Percentiles rank a stretch among this genome's conserved stretches.
Evolutionary conservation across 345 rosid genomes (phyloP).

Genomic region (Firmiana major): DNA sequence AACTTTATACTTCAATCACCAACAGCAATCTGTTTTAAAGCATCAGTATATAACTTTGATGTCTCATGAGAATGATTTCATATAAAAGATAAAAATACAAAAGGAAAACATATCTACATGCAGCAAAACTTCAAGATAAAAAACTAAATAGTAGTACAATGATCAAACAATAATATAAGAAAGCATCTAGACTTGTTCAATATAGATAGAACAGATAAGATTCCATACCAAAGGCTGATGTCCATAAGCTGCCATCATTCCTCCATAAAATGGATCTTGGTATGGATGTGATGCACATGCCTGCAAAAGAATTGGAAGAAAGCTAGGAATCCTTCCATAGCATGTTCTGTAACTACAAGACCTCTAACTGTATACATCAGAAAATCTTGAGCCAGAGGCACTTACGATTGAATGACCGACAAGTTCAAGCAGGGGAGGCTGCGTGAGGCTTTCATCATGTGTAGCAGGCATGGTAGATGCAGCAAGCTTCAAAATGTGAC

Average conservation of each 20-base stretch:
- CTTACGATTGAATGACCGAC: slow-evolving; percentile 94
- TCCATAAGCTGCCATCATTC: slow-evolving; percentile 84
- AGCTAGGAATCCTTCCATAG: slow-evolving; percentile 21
- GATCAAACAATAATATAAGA: not conserved
- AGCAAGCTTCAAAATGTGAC: slow-evolving; percentile 34
- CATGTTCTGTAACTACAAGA: slow-evolving; percentile 11
- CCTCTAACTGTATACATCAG: slow-evolving; percentile 7
- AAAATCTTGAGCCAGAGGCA: slow-evolving; percentile 19
- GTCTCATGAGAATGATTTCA: not conserved
- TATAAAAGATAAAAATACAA: not conserved
- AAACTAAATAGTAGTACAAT: not conserved
- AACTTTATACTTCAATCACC: not conserved
- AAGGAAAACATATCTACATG: not conserved
- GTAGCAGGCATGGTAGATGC: slow-evolving; percentile 32
- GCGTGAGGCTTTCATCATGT: slow-evolving; percentile 49
- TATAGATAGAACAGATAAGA: not conserved
- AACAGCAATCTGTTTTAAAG: not conserved
- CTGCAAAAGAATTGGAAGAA: slow-evolving; percentile 47
- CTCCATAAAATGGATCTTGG: slow-evolving; percentile 75
- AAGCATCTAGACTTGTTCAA: not conserved
- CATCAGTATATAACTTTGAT: not conserved
- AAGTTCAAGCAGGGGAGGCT: slow-evolving; percentile 82
- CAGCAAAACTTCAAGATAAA: not conserved
- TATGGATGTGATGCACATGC: slow-evolving; percentile 88
- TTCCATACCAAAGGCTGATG: slow-evolving; percentile 78